Evolutionary conservation across 1,139 yeast genomes (phyloP), one percentile per base, ranked within the genome.

Genomic region (Candida gigantensis): DNA sequence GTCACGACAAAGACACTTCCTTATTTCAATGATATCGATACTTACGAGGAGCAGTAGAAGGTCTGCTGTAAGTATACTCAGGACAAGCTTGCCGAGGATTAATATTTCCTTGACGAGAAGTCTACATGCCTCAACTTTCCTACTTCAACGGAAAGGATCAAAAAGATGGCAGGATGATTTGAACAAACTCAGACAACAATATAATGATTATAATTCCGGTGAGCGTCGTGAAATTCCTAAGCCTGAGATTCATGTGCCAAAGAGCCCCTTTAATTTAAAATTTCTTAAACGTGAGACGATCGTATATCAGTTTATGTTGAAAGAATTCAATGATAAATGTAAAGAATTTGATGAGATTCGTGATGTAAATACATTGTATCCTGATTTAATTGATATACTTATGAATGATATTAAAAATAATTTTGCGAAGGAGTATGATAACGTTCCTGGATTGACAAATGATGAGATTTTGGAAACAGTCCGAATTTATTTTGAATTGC

Each of bases 401-500:
- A 28, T 44, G 11, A 13, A 32, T 8, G 34, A 35, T 14, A 30
- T 41, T 6, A 40, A 44, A 28, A 29, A 28, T 5, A 31, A 34
- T 10, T 44, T 44, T 34, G 29, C 19, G 4, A 21, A 24, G 4
- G 17, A 34, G 13, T 15, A 36, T 20, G 23, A 16, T 4, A 14
- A 18, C 17, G 11, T 38, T 9, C 20, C 17, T 3, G 34, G 17
- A 16, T 20, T 41, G 15, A 46, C 62, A 3, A 53, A 52, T 26
- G 53, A 55, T 10, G 70, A 65, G 24, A 57, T 66, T 6, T 49
- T 60, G 36, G 48, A 48, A 25, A 51, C 50, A 30, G 61, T 60
- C 45, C 60, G 57, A 38, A 46, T 65, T 11, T 65, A 51, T 45
- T 62, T 61, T 43, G 54, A 58, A 7, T 50, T 67, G 27, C 55